phyloP scores from a whole-genome alignment of 78 protist genomes.

The Chrysochromulina parva region DNA sequence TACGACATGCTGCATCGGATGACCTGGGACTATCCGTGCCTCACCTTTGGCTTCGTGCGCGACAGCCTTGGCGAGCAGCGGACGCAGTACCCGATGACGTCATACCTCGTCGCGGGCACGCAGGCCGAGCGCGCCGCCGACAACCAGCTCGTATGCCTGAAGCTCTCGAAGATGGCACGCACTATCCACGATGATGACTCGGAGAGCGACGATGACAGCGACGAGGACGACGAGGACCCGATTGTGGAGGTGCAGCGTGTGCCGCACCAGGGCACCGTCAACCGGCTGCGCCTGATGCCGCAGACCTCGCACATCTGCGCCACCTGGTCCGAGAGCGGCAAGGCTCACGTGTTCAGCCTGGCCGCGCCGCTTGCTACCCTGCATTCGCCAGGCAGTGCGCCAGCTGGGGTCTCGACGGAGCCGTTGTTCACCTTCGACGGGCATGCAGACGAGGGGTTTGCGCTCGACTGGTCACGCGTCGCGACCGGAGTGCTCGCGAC shows the following conservation, averaged over 20 bases:
- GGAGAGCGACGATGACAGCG: constrained; percentile 64
- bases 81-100: constrained; percentile 69
- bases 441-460: constrained; percentile 87
- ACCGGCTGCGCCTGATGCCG: constrained; percentile 84
- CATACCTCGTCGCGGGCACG: constrained; percentile 83
- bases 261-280: constrained; percentile 72
- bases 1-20: constrained; percentile 83
- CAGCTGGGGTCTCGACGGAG: neutral
- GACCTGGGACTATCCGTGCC: constrained; percentile 89
- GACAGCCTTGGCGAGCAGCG: constrained; percentile 81
- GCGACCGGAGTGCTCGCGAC: constrained; percentile 45
- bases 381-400: neutral
- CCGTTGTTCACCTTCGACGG: neutral
- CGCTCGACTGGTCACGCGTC: constrained; percentile 82
- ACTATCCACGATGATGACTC: constrained; percentile 58
- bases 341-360: constrained; percentile 44
- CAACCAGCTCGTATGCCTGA: constrained; percentile 71
- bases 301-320: constrained; percentile 73
- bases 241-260: constrained; percentile 52
- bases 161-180: constrained; percentile 55
- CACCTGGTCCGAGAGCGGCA: constrained; percentile 83
- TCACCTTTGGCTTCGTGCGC: constrained; percentile 78
- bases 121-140: constrained; percentile 74
- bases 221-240: constrained; percentile 72
- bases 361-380: neutral